Percentiles rank a stretch among this genome's conserved stretches.
phyloP scores from a whole-genome alignment of 495 filamentous ascomycete species.

The Tuber calosporum region DNA sequence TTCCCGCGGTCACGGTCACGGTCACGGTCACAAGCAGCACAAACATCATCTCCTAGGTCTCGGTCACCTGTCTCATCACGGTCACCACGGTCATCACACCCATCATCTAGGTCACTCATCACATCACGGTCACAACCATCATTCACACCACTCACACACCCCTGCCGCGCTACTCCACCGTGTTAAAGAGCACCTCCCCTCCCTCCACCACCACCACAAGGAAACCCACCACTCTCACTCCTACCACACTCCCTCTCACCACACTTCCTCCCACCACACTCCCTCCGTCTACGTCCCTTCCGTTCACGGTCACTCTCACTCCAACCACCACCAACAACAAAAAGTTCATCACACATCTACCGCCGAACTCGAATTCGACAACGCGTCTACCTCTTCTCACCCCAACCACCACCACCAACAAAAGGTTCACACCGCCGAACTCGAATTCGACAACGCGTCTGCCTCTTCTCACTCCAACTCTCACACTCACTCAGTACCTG shows the following conservation, averaged over 20 bases:
- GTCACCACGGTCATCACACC: constrained; percentile 24
- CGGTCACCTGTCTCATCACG: constrained; percentile 19
- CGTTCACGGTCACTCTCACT: constrained; percentile 16
- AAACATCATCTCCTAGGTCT: constrained; percentile 3
- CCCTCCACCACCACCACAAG: constrained; percentile 35
- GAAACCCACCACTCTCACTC: constrained; percentile 22
- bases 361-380: constrained; percentile 11
- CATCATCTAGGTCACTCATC: constrained; percentile 36
- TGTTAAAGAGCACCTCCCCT: constrained; percentile 38
- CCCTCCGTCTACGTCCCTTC: constrained; percentile 11
- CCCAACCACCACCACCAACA: constrained; percentile 22
- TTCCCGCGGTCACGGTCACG: constrained; percentile 22
- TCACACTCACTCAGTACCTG: constrained; percentile 8
- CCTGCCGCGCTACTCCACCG: constrained; percentile 33
- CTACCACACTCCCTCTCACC: constrained; percentile 33
- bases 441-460: constrained; percentile 17
- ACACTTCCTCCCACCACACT: constrained; percentile 17
- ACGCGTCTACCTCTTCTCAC: constrained; percentile 14
- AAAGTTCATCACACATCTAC: constrained; percentile 1
- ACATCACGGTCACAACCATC: constrained; percentile 29
- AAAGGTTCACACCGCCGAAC: neutral
- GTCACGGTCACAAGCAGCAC: constrained; percentile 18
- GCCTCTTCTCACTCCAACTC: constrained; percentile 14
- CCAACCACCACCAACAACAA: constrained; percentile 35
- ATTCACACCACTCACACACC: constrained; percentile 22